Conservation (phyloP, 116 monocot species). For the Posidonia oceanica region DNA sequence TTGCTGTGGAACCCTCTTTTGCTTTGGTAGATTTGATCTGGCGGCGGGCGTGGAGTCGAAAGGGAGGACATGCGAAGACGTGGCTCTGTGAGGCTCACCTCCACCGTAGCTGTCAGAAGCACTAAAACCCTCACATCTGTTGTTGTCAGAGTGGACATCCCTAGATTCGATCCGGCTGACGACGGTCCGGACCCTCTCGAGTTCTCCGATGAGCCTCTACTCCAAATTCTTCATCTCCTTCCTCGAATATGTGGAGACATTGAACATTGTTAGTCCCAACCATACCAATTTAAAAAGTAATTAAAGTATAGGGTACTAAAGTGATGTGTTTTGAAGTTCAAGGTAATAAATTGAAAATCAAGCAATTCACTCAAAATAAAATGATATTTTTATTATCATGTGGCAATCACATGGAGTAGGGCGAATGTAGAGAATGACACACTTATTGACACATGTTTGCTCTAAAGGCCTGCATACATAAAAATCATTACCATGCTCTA, state of each 20-base stretch:
- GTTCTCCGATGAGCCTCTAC: constrained; percentile 50
- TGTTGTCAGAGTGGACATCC: constrained; percentile 9
- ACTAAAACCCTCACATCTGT: constrained; percentile 22
- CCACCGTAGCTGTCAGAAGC: constrained; percentile 13
- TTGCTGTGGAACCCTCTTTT: neutral
- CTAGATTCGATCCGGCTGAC: constrained; percentile 45
- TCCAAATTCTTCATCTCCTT: constrained; percentile 43
- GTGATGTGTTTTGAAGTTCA: too few species aligned
- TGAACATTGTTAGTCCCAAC: constrained; percentile 5
- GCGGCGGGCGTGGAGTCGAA: neutral
- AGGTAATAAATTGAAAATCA: too few species aligned
- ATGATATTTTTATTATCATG: too few species aligned
- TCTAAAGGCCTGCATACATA: neutral
- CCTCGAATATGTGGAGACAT: constrained; percentile 31
- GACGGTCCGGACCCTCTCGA: constrained; percentile 59
- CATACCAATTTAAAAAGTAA: too few species aligned
- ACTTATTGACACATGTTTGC: too few species aligned
- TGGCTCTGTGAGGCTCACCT: constrained; percentile 10
- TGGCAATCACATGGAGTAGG: too few species aligned
- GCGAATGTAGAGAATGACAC: too few species aligned
- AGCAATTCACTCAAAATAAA: too few species aligned
- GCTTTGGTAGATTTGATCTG: constrained; percentile 8
- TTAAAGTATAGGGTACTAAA: too few species aligned
- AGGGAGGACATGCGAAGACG: neutral
- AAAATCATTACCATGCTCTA: neutral